Base-by-base conservation (phyloP, 768 basidiomycete species). In the Auricularia auricula-judae region DNA sequence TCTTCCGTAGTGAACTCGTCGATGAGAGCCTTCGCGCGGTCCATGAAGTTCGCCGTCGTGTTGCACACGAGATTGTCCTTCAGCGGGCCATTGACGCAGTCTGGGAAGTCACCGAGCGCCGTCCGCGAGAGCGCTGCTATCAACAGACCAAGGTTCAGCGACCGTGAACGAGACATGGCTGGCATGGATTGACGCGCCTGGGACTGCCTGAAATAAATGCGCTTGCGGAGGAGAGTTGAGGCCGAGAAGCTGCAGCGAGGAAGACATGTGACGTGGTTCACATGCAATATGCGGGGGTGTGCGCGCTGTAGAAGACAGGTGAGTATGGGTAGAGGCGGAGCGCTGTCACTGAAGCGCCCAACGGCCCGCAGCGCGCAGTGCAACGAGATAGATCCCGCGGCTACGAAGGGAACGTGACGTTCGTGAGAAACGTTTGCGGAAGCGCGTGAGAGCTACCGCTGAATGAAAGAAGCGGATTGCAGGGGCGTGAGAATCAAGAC, bases 21-120 rank as follows among this genome's bases (percentile, higher is more conserved):
- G 61, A 84, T 74, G 62, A 85, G 71, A 16, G 82, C 80, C n/a
- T 74, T 72, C 7, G 84, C 84, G 16, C 84, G 79, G 35, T 79
- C 76, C 5, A 75, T 68, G 16, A 80, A 71, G 66, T 78, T 77
- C 64, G 78, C 74, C 35, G 78, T 71, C 4, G 76, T 76, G 67
- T 84, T 76, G 71, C 83, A 85, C 36, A 84, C 80, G 7, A 72
- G 70, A 64, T 79, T 83, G 21, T 71, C 72, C 53, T 75, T 76
- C 65, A 84, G 73, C 2, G 81, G 82, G 0, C 75, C 78, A 36
- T 71, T 75, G n/a, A 70, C 68, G 61, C 83, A 84, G 68, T 83
- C 78, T 0, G 82, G 82, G 68, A 84, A 83, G 8, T 29, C 56
- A 59, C 18, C 47, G 18, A 16, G 21, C 4, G 47, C 47, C 4